phyloP scores from a whole-genome alignment of 495 filamentous ascomycete species.

The Thermochaetoides thermophila region DNA sequence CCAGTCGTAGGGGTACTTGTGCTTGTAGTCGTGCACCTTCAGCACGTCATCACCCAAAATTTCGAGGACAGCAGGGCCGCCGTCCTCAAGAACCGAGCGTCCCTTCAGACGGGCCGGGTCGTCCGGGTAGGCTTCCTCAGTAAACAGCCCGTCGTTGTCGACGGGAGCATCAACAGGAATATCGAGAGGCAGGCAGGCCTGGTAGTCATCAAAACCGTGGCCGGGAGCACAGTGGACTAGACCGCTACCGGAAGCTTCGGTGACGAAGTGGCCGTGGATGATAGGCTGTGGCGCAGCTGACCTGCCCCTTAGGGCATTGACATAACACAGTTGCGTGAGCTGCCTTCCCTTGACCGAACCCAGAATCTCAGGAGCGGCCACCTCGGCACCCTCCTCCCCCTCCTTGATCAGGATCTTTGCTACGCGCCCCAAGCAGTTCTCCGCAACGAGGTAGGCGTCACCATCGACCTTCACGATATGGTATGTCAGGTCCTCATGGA shows the following conservation, averaged over 20 bases:
- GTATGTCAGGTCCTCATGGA: conserved; percentile 61
- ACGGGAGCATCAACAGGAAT: conserved; percentile 68
- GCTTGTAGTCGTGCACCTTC: conserved; percentile 49
- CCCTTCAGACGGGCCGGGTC: conserved; percentile 42
- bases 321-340: conserved; percentile 50
- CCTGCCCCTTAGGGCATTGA: conserved; percentile 44
- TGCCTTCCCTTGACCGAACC: conserved; percentile 48
- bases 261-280: conserved; percentile 74
- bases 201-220: conserved; percentile 93
- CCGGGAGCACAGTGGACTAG: conserved; percentile 89
- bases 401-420: conserved; percentile 15
- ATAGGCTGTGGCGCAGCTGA: conserved; percentile 44
- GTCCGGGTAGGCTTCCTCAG: conserved; percentile 52
- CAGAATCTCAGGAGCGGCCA: conserved; percentile 29
- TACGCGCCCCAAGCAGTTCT: conserved; percentile 43
- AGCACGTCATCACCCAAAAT: conserved; percentile 48
- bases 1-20: conserved; percentile 98
- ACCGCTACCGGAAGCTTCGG: conserved; percentile 72
- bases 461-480: conserved; percentile 43
- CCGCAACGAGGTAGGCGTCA: conserved; percentile 42
- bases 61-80: conserved; percentile 52
- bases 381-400: not conserved
- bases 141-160: conserved; percentile 67
- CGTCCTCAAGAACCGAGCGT: conserved; percentile 35
- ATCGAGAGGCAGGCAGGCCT: conserved; percentile 50